phyloP scores from a whole-genome alignment of 192 early-diverging fungal genomes.

The Entomortierella parvispora region DNA sequence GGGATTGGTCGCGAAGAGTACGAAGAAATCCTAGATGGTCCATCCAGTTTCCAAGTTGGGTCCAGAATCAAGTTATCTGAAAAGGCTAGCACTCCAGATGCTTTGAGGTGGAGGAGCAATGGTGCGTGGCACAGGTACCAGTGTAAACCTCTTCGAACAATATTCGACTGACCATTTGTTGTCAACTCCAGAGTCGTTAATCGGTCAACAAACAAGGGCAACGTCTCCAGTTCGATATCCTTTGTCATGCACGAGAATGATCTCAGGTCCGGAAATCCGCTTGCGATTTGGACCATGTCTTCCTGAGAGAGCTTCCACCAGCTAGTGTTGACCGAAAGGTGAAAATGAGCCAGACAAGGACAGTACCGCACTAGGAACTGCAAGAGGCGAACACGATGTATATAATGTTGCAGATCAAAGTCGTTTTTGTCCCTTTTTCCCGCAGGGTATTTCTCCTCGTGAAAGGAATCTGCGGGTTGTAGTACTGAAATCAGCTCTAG shows the following conservation, averaged over 20 bases:
- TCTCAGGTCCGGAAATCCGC: not conserved
- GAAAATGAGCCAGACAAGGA: not conserved
- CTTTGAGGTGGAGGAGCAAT: too few species aligned
- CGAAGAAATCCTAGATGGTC: too few species aligned
- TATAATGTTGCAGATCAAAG: not conserved
- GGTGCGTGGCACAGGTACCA: too few species aligned
- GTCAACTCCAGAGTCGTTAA: constrained; percentile 5
- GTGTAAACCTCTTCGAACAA: too few species aligned
- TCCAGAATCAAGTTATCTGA: too few species aligned
- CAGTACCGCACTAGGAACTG: not conserved
- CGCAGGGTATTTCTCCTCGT: too few species aligned
- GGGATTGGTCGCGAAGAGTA: too few species aligned
- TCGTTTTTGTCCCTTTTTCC: too few species aligned
- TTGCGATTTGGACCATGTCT: not conserved
- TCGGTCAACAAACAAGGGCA: constrained; percentile 8
- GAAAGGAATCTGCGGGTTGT: too few species aligned
- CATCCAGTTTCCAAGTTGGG: too few species aligned
- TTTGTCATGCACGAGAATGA: not conserved
- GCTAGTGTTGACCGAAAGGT: not conserved
- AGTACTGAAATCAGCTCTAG: not conserved
- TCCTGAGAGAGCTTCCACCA: not conserved
- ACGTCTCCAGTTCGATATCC: not conserved
- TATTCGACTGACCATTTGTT: too few species aligned
- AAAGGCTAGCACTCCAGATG: too few species aligned
- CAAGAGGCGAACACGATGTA: not conserved